A percentile compares a stretch with the other conserved stretches of the same genome.
phyloP scores from a whole-genome alignment of 192 early-diverging fungal species.

The Geranomyces michiganensis region DNA sequence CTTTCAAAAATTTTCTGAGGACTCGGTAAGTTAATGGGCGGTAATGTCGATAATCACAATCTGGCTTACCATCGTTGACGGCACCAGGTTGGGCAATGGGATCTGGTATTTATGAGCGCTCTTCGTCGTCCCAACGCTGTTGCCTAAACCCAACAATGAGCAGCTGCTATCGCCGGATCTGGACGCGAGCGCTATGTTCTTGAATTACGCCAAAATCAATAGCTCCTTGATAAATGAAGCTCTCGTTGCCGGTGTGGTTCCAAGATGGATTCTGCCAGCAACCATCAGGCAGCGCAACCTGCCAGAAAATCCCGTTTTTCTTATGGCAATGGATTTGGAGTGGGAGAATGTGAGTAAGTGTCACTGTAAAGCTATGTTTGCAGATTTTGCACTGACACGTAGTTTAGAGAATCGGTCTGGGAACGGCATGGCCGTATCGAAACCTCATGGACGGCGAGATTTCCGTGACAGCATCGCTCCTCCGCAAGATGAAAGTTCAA shows the following conservation, averaged over 20 bases:
- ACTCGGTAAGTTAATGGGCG: slow-evolving; percentile 25
- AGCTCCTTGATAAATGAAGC: not conserved
- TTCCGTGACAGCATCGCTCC: slow-evolving; percentile 26
- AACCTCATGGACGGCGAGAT: slow-evolving; percentile 32
- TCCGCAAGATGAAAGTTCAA: slow-evolving; percentile 26
- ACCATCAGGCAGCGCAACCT: not conserved
- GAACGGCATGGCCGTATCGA: slow-evolving; percentile 31
- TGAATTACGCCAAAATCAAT: slow-evolving; percentile 36
- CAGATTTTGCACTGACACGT: not conserved
- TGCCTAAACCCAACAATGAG: not conserved
- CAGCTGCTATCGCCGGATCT: slow-evolving; percentile 35
- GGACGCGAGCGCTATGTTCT: slow-evolving; percentile 12
- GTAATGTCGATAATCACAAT: not conserved
- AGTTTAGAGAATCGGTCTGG: slow-evolving; percentile 32
- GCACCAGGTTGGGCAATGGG: slow-evolving; percentile 33
- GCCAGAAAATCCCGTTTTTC: slow-evolving; percentile 11
- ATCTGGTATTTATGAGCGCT: slow-evolving; percentile 11
- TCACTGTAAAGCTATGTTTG: not conserved
- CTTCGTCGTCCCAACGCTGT: not conserved
- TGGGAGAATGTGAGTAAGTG: slow-evolving; percentile 28
- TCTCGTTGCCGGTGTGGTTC: slow-evolving; percentile 15
- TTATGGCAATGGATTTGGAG: slow-evolving; percentile 29
- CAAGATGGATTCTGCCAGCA: slow-evolving; percentile 39
- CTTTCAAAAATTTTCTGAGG: slow-evolving; percentile 37
- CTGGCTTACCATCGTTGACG: not conserved